Evolutionary conservation across 495 filamentous ascomycete species (phyloP), one percentile per base, ranked within the genome.

Genomic region (Lindgomyces ingoldianus): DNA sequence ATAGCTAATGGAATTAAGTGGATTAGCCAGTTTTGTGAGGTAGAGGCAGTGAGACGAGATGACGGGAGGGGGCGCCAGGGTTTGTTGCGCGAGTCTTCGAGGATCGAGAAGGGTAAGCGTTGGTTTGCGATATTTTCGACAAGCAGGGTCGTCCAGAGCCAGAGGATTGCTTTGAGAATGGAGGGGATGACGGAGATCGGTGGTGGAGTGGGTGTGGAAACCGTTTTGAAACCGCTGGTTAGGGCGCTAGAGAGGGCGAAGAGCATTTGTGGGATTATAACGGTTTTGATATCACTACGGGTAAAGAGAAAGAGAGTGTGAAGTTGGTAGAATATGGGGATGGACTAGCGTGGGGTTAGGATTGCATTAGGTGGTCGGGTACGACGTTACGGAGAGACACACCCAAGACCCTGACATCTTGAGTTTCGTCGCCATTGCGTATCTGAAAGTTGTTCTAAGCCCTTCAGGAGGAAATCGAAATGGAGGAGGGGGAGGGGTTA

Each of bases 31-130:
- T 25, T n/a, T 22, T 75, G 72, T 2, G 81, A 75, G 30, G 79
- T 70, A 0, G 64, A 65, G 0, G 69, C 27, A 11, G 75, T 78
- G 12, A 85, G 68, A 4, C 74, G 73, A 1, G 74, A 69, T 0
- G 71, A 65, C 0, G 81, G 82, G 1, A 87, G 73, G 0, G 82
- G 80, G 1, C 84, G 76, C 81, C 83, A 86, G 2, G 81, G 80
- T 70, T 87, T 87, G 73, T 87, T 87, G 63, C 81, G 60, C 0
- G 41, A 12, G 58, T 85, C 83, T 65, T 85, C 84, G 0, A 67
- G 42, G 10, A 83, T 65, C 2, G 81, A 80, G 18, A 72, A 64
- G 0, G 74, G 75, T 9, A 66, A 72, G 9, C 80, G 74, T 64
- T 85, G 82, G 70, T 85, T 85, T 27, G 74, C 72, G 29, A 84